A percentile compares a stretch with the other conserved stretches of the same genome.
phyloP scores from a whole-genome alignment of 805 yeast genomes.

The Metschnikowia colocasiae region DNA sequence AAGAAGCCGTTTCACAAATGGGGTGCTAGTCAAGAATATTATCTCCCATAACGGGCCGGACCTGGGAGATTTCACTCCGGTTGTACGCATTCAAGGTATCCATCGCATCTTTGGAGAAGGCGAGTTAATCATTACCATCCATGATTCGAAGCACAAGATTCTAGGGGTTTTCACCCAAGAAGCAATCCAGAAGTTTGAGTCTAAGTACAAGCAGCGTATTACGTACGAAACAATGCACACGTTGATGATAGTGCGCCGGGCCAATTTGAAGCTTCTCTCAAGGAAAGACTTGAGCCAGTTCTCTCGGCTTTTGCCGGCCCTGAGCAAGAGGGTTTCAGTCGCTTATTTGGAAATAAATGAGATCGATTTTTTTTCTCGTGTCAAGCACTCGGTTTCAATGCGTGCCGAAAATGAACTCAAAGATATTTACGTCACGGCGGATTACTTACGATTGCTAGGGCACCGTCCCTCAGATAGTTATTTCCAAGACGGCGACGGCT shows the following conservation, averaged over 20 bases:
- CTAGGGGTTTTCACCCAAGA: conserved; percentile 28
- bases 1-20: conserved; percentile 5
- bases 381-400: conserved; percentile 23
- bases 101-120: conserved; percentile 21
- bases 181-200: conserved; percentile 30
- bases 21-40: conserved; percentile 17
- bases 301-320: neutral
- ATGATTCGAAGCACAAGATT: conserved; percentile 31
- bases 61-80: conserved; percentile 20
- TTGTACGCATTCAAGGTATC: conserved; percentile 28
- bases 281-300: neutral
- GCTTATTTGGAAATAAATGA: conserved; percentile 28
- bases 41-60: conserved; percentile 9
- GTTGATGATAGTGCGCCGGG: conserved; percentile 26
- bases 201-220: conserved; percentile 28
- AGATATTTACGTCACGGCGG: conserved; percentile 21
- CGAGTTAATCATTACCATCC: conserved; percentile 28
- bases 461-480: neutral
- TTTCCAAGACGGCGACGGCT: neutral
- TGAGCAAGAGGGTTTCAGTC: conserved; percentile 12
- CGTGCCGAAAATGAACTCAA: conserved; percentile 20
- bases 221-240: conserved; percentile 30
- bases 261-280: conserved; percentile 25
- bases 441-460: conserved; percentile 1
- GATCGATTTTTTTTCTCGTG: conserved; percentile 31